phyloP scores from a whole-genome alignment of 148 eudicot species.

The Arctostaphylos glauca region DNA sequence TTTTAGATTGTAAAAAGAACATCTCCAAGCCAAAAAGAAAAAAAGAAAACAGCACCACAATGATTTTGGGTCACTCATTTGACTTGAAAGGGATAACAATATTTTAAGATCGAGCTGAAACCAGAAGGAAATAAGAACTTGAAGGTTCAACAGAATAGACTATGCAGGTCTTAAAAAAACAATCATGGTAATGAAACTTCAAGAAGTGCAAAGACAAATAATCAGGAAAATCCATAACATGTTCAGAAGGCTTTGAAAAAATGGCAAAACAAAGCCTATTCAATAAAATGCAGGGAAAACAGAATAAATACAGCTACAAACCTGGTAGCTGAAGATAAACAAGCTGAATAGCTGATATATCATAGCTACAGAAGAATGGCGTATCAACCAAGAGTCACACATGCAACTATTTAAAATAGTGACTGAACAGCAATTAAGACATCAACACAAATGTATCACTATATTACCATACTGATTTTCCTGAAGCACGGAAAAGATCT shows the following conservation, averaged over 20 bases:
- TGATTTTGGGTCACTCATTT: background rate
- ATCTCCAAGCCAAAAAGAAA: background rate
- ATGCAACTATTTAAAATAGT: background rate
- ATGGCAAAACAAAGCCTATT: background rate
- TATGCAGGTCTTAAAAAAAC: background rate
- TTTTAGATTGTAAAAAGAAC: background rate
- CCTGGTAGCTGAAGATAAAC: background rate
- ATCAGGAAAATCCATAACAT: background rate
- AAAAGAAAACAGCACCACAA: background rate
- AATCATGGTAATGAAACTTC: background rate
- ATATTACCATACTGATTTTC: background rate
- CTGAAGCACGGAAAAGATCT: background rate
- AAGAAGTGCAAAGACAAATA: background rate
- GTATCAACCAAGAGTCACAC: background rate
- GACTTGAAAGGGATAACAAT: background rate
- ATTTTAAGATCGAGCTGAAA: background rate
- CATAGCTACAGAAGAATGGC: background rate
- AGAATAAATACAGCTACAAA: background rate
- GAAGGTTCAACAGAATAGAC: background rate
- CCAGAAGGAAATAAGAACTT: background rate
- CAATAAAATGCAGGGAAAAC: background rate
- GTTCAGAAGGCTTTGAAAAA: background rate
- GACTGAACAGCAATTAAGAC: background rate
- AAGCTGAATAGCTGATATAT: background rate
- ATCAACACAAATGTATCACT: background rate